These are phyloP conservation scores for Bathelium albidoporum DNA, from an alignment of 495 filamentous ascomycete genomes.

Conservation along the genomic window DNA sequence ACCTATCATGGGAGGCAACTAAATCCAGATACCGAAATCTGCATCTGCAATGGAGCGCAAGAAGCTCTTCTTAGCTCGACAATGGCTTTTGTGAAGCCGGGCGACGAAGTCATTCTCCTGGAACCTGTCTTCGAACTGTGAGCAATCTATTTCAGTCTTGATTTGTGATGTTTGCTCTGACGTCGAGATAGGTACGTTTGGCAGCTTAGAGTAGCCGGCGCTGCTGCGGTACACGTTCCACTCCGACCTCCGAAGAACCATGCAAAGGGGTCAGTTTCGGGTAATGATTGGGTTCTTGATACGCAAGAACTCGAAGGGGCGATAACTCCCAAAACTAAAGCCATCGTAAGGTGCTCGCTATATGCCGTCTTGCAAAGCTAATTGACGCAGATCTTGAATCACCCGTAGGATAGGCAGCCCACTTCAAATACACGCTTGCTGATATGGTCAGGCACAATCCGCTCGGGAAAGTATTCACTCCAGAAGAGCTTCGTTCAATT, in stretches of 20 bases:
- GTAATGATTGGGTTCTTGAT: slow-evolving; percentile 6
- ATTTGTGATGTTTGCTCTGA: neutral
- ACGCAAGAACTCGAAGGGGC: neutral
- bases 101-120: slow-evolving; percentile 15
- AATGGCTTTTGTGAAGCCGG: slow-evolving; percentile 12
- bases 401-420: neutral
- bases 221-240: neutral
- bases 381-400: slow-evolving; percentile 1
- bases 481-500: slow-evolving; percentile 10
- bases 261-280: neutral
- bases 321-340: slow-evolving; percentile 1
- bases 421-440: neutral
- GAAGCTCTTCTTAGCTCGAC: slow-evolving; percentile 7
- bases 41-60: slow-evolving; percentile 7
- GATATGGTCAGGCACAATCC: slow-evolving; percentile 10
- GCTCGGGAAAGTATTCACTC: slow-evolving; percentile 15
- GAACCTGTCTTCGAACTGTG: slow-evolving; percentile 15
- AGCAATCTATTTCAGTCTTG: neutral
- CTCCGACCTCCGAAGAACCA: neutral
- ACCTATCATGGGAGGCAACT: neutral
- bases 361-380: too few relatives aligned
- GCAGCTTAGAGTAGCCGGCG: slow-evolving; percentile 4
- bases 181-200: slow-evolving; percentile 4
- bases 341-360: neutral
- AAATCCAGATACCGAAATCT: slow-evolving; percentile 12